Evolutionary conservation across 2,329 filamentous ascomycete species (phyloP), one percentile per base, ranked within the genome.

Genomic region (Phyllosticta paracitricarpa): DNA sequence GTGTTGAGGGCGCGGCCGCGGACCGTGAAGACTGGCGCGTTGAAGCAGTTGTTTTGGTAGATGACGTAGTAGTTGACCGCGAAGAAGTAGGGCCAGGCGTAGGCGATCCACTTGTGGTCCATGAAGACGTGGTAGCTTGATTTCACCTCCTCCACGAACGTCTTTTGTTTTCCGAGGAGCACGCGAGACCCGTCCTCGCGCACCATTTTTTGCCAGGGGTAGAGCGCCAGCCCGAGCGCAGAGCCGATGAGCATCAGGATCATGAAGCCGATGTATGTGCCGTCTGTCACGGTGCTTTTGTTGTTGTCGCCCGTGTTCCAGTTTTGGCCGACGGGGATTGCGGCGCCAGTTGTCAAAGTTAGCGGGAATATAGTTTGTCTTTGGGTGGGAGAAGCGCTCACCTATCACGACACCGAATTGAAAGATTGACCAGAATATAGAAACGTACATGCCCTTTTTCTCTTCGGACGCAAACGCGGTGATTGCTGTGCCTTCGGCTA

Each of bases 131-230:
- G 53, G 12, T 57, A 64, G 12, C 64, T 63, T 25, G 65, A 63
- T 17, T 64, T 63, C 25, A 68, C 25, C 53, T 68, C 65, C 48
- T 66, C 65, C 10, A 61, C 26, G 25, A 66, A 67, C 4, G 66
- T 66, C 10, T 63, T 65, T 52, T 72, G 67, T 3, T 62, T 65
- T n/a, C 68, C 63, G 4, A 69, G 63, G 4, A 69, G 63, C 2
- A 72, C 70, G 9, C 68, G 82, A 14, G 57, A 59, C 4, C 57
- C 57, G 48, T 59, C 57, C 12, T 51, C 48, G 10, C 57, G 40
- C 12, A 59, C 30, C 24, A 54, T 54, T 19, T 24, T 54, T 30
- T 54, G 53, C 33, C 57, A 59, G 48, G 57, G 25, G 48, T 33
- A 40, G 17, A 54, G 53, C 17, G 14, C 17, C 5, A 54, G 17